phyloP scores from a whole-genome alignment of 129 eudicot genomes.

The Oenanthe sinensis region DNA sequence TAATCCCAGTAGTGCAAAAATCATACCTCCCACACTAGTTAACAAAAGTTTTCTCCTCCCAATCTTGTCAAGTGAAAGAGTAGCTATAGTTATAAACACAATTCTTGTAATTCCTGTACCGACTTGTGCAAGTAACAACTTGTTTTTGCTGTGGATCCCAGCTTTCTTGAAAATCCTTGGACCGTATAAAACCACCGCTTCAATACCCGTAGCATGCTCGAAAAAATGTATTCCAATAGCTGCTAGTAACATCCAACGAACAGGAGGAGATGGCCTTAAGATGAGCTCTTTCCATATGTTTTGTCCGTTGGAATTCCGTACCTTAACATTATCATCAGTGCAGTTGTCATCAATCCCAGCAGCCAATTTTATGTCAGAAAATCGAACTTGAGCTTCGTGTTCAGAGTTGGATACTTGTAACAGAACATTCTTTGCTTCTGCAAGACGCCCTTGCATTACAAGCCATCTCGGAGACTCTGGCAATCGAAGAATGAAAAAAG shows the following conservation, averaged over 20 bases:
- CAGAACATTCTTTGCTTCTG: constrained; percentile 43
- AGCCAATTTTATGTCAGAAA: constrained; percentile 43
- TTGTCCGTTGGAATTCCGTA: constrained; percentile 20
- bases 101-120: constrained; percentile 61
- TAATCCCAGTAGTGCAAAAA: constrained; percentile 35
- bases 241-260: constrained; percentile 60
- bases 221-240: constrained; percentile 79
- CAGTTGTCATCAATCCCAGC: constrained; percentile 46
- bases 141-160: constrained; percentile 33
- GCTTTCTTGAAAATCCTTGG: constrained; percentile 65
- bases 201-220: constrained; percentile 75
- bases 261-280: constrained; percentile 48
- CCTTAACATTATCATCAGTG: constrained; percentile 27
- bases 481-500: constrained; percentile 52
- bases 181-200: constrained; percentile 65
- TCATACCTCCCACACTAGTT: constrained; percentile 57
- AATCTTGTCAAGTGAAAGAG: constrained; percentile 48
- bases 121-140: constrained; percentile 47
- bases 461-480: constrained; percentile 96
- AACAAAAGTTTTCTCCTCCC: constrained; percentile 59
- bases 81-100: constrained; percentile 36
- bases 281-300: constrained; percentile 62
- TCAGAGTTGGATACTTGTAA: constrained; percentile 31
- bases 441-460: constrained; percentile 52
- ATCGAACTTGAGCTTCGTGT: constrained; percentile 51